Base-by-base conservation (phyloP, 2,329 filamentous ascomycete genomes). In the Trichoderma citrinoviride region DNA sequence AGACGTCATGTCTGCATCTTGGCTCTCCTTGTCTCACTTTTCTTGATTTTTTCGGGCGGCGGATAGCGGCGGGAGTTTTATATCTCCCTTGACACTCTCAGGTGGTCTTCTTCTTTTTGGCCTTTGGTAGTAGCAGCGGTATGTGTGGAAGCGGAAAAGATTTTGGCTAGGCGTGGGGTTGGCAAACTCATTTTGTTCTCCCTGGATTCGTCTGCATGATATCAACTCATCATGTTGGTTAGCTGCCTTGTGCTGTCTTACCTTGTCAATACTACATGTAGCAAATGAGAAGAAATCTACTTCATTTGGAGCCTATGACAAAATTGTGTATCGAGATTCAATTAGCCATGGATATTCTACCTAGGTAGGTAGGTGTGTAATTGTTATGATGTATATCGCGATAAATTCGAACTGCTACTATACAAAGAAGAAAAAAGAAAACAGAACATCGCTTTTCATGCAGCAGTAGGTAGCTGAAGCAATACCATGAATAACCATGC, bases 131-230 rank as follows among this genome's bases (percentile, higher is more conserved):
- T 37, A 14, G 33, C 3, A 14, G 12, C 12, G 27, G 21, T 17
- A n/a, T 37, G 40, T 19, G 40, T 46, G 49, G 52, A 19, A 29
- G 5, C 8, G 33, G 3, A 37, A 14, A 37, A 10, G 12, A 8
- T 33, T 21, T 37, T 47, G 37, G 52, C 43, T 50, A 49, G 41
- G 61, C 43, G 19, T 63, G 56, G n/a, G 44, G 23, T 56, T 49
- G 33, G 58, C 12, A 12, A 2, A 10, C 5, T n/a, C 7, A 7
- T 29, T 0, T 14, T 17, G 29, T 61, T 14, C 14, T 3, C 17
- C 33, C 7, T 6, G 15, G 8, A 54, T 1, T 6, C 1, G 60
- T 33, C 40, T 53, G 4, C 25, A 46, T 53, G 12, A 46, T 37
- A 37, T 37, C 3, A 14, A 37, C 1, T 14, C 3, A 14, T 37